phyloP scores from a whole-genome alignment of 2,329 filamentous ascomycete species.

The Calycina herbarum region DNA sequence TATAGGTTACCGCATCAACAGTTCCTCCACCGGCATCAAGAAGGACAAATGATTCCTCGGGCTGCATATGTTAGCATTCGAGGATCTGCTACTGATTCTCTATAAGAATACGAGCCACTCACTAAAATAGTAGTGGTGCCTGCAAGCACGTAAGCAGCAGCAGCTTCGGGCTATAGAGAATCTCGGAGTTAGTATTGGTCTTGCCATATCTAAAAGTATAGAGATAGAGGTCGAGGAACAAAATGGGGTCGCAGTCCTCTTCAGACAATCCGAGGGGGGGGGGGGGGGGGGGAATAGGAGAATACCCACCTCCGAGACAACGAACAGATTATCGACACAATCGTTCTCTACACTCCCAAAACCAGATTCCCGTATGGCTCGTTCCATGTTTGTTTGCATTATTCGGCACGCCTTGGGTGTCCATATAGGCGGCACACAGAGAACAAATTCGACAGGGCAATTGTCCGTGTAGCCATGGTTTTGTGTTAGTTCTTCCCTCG shows the following conservation, averaged over 20 bases:
- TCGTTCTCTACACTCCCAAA: conserved; percentile 16
- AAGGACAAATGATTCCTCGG: conserved; percentile 28
- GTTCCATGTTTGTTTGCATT: conserved; percentile 24
- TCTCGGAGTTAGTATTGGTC: too few species aligned
- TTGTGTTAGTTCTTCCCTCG: conserved; percentile 14
- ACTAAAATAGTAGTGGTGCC: conserved; percentile 15
- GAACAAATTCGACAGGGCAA: conserved; percentile 17
- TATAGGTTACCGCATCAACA: conserved; percentile 33
- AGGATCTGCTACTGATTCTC: neutral
- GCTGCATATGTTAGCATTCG: conserved; percentile 9
- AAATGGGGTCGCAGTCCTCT: too few species aligned
- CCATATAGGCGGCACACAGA: conserved; percentile 24
- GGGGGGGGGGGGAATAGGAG: too few species aligned
- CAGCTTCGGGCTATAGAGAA: conserved; percentile 10
- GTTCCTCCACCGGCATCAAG: conserved; percentile 34
- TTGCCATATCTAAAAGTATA: too few species aligned
- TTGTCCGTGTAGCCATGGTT: neutral
- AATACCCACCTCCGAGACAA: conserved; percentile 25
- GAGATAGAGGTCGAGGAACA: too few species aligned
- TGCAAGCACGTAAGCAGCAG: conserved; percentile 14
- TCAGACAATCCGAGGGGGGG: too few species aligned
- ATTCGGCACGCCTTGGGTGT: conserved; percentile 18
- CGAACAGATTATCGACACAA: conserved; percentile 28
- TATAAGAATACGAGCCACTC: neutral
- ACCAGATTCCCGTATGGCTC: conserved; percentile 11